Evolutionary conservation across 2,329 filamentous ascomycete genomes (phyloP).

Genomic region (Ceratocystis eucalypticola): DNA sequence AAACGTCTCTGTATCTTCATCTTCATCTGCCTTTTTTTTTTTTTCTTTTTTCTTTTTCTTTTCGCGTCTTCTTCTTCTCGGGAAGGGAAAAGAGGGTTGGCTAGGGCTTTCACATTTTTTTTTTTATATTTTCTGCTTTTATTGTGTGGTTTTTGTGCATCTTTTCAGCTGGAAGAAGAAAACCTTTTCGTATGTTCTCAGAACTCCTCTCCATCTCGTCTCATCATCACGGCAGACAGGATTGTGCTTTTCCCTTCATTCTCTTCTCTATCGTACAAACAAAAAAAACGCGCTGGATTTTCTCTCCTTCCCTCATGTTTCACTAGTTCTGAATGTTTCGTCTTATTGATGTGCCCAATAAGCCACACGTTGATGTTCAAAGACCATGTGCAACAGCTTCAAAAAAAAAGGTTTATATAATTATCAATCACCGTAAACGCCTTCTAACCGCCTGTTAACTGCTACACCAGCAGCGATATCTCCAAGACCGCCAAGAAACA

Average conservation of each 20-base stretch:
- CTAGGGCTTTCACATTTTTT: no score
- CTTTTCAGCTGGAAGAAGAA: no score
- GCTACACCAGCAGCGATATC: not conserved
- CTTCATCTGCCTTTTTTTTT: not conserved
- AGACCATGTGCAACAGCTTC: not conserved
- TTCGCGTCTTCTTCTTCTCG: not conserved
- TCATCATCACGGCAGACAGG: no score
- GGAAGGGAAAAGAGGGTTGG: not conserved
- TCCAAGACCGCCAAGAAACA: slow-evolving; percentile 6
- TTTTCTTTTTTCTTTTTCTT: not conserved
- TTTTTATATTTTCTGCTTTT: not conserved
- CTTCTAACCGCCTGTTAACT: not conserved
- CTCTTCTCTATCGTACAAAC: no score
- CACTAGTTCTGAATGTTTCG: no score
- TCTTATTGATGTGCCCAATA: no score
- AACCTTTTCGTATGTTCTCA: no score
- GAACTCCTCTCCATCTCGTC: no score
- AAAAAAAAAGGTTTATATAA: not conserved
- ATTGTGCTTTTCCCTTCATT: no score
- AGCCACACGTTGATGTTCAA: no score
- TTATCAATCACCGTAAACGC: slow-evolving; percentile 2
- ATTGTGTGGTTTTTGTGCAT: not conserved
- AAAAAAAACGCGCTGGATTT: no score
- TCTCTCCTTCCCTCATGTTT: no score
- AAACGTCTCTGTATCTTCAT: not conserved